A percentile compares a stretch with the other conserved stretches of the same genome.
These are phyloP conservation scores for Eimeria brunetti DNA, from an alignment of 169 alveolate species.

Conservation along the genomic window DNA sequence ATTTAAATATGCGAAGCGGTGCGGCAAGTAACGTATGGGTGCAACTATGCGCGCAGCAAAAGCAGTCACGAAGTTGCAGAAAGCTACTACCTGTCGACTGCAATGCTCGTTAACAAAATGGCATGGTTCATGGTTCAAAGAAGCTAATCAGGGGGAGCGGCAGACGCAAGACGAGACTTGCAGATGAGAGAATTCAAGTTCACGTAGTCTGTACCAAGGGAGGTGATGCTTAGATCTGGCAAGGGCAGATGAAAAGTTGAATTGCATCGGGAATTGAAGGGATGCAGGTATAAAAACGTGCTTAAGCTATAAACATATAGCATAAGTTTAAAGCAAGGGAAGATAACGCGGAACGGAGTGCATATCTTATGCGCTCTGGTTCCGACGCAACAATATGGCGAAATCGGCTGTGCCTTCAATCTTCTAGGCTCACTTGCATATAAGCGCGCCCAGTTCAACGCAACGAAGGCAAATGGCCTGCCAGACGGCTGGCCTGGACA, in stretches of 20 bases:
- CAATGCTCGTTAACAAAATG: not conserved
- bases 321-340: not conserved
- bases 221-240: not conserved
- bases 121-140: not conserved
- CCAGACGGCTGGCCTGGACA: conserved; percentile 1
- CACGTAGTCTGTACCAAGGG: not conserved
- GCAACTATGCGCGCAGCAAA: not conserved
- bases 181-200: not conserved
- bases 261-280: not conserved
- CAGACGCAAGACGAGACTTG: not conserved
- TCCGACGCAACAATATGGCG: not conserved
- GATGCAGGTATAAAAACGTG: not conserved
- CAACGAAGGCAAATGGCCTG: not conserved
- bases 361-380: not conserved
- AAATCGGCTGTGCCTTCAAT: not conserved
- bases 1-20: not conserved
- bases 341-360: not conserved
- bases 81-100: not conserved
- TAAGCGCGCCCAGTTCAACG: not conserved
- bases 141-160: not conserved
- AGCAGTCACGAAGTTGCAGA: not conserved
- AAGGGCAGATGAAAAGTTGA: not conserved
- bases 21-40: not conserved
- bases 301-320: not conserved
- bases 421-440: not conserved